These are phyloP conservation scores for Mollisiaceae sp. DNA, from an alignment of 2,329 filamentous ascomycete genomes.

Conservation along the genomic window DNA sequence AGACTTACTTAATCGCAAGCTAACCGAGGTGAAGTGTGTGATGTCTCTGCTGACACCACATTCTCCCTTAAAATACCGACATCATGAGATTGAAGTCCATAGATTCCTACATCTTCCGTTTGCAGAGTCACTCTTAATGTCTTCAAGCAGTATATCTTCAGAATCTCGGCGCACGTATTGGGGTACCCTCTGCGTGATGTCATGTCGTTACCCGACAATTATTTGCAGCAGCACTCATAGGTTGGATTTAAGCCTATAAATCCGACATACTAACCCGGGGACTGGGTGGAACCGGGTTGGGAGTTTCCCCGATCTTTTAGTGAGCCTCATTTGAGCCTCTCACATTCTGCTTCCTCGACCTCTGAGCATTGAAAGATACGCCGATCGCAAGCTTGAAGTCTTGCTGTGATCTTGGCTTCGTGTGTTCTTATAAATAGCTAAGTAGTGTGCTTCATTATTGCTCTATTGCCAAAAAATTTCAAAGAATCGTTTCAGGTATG, in stretches of 20 bases:
- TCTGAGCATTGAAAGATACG: not conserved
- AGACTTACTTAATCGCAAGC: not conserved
- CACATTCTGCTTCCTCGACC: not conserved
- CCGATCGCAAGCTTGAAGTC: not conserved
- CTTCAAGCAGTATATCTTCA: not conserved
- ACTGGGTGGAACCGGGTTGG: not conserved
- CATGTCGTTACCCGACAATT: not conserved
- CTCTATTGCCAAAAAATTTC: not conserved
- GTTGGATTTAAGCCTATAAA: conserved; percentile 4
- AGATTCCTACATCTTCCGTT: conserved; percentile 5
- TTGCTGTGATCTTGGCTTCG: not conserved
- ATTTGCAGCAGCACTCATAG: not conserved
- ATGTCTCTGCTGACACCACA: conserved; percentile 1
- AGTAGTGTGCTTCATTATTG: not conserved
- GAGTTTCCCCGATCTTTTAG: not conserved
- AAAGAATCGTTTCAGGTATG: not conserved
- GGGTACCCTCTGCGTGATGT: not conserved
- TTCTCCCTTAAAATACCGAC: not conserved
- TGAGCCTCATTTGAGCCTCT: not conserved
- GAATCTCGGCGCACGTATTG: not conserved
- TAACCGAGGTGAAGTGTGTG: not conserved
- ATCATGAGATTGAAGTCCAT: not conserved
- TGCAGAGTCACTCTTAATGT: not conserved
- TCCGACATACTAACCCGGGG: not conserved
- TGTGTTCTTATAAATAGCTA: not conserved